Conservation (phyloP, 164 flowering plant genomes). For the Piper longum region DNA sequence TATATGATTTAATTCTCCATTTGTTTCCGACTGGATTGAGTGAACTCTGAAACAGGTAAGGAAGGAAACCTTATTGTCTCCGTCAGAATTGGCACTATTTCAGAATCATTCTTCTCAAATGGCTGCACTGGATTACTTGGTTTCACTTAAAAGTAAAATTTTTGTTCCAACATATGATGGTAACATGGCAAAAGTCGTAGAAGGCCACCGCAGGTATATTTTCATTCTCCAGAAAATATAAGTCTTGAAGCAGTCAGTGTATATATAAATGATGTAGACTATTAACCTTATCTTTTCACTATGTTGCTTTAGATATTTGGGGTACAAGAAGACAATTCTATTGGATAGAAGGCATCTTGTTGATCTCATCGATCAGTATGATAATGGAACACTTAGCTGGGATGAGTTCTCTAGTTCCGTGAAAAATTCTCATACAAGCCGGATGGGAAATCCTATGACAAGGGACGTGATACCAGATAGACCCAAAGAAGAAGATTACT, state of each 20-base stretch:
- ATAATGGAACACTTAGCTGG: constrained; percentile 45
- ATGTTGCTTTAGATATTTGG: constrained; percentile 40
- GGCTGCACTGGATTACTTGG: constrained; percentile 95
- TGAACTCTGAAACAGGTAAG: constrained; percentile 42
- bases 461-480: constrained; percentile 63
- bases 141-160: constrained; percentile 85
- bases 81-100: constrained; percentile 68
- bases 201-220: constrained; percentile 88
- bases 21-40: background rate
- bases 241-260: background rate
- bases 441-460: constrained; percentile 55
- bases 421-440: constrained; percentile 41
- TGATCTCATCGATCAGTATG: constrained; percentile 58
- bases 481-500: constrained; percentile 86
- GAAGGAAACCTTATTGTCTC: constrained; percentile 72
- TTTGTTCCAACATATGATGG: constrained; percentile 96
- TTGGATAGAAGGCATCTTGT: constrained; percentile 62
- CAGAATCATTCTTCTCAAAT: constrained; percentile 93
- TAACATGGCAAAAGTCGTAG: constrained; percentile 97
- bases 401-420: constrained; percentile 58
- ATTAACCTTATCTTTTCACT: background rate
- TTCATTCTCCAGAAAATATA: background rate
- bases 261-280: too few relatives aligned
- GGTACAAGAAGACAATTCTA: constrained; percentile 61
- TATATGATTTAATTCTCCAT: background rate